A percentile compares a stretch with the other conserved stretches of the same genome.
These are phyloP conservation scores for Tetracentron sinense DNA, from an alignment of 164 flowering plant genomes.

Conservation along the genomic window DNA sequence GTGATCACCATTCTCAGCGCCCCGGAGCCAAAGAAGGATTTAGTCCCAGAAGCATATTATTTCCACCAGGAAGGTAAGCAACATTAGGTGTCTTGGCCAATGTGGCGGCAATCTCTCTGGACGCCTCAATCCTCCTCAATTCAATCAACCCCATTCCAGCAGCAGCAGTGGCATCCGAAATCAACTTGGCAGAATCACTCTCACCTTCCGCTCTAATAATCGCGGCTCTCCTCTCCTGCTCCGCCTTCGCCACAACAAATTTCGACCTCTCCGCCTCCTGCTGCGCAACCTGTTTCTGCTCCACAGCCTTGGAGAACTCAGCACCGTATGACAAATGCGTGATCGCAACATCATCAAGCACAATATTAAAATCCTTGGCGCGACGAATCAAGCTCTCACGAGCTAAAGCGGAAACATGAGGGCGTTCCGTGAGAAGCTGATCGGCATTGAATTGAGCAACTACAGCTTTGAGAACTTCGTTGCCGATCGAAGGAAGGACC, in stretches of 20 bases:
- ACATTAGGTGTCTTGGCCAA: slow-evolving; percentile 5
- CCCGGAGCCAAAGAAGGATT: background rate
- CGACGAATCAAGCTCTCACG: slow-evolving; percentile 6
- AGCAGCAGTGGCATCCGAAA: slow-evolving; percentile 10
- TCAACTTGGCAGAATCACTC: slow-evolving; percentile 10
- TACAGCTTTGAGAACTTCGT: slow-evolving; percentile 4
- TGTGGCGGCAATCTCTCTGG: slow-evolving; percentile 1
- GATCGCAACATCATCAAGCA: slow-evolving; percentile 10
- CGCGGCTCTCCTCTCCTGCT: slow-evolving; percentile 12
- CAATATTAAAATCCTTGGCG: slow-evolving; percentile 5
- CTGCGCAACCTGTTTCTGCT: slow-evolving; percentile 15
- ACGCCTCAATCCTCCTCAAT: slow-evolving; percentile 12
- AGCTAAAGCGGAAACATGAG: background rate
- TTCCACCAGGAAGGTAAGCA: background rate
- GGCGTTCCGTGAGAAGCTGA: slow-evolving; percentile 8
- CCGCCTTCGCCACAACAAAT: slow-evolving; percentile 12
- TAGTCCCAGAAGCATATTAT: slow-evolving; percentile 7
- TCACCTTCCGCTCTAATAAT: slow-evolving; percentile 14
- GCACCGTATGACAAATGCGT: slow-evolving; percentile 2
- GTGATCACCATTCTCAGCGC: too few relatives aligned
- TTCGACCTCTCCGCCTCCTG: slow-evolving; percentile 14
- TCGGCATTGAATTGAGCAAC: slow-evolving; percentile 12
- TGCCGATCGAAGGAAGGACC: slow-evolving; percentile 10
- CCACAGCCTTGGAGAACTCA: slow-evolving; percentile 9
- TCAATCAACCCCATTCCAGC: slow-evolving; percentile 8